These are phyloP conservation scores for Pleurotus eryngii DNA, from an alignment of 768 basidiomycete genomes.

Conservation along the genomic window DNA sequence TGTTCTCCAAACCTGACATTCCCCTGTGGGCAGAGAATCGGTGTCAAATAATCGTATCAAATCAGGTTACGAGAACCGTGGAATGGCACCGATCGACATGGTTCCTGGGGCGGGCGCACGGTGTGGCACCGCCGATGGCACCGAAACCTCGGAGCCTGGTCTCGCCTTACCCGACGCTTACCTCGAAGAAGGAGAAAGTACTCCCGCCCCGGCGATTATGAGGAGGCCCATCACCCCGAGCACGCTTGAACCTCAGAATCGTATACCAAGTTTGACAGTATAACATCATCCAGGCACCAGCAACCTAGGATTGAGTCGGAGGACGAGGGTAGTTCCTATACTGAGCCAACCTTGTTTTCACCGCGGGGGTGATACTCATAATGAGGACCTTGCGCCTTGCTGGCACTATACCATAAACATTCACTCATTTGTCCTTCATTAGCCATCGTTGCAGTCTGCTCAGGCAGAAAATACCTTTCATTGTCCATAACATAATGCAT, in stretches of 20 bases:
- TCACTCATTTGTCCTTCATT: background rate
- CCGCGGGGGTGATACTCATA: background rate
- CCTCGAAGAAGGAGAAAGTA: slow-evolving; percentile 38
- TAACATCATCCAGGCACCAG: slow-evolving; percentile 15
- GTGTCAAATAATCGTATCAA: slow-evolving; percentile 83
- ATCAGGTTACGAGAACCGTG: slow-evolving; percentile 63
- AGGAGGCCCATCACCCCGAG: slow-evolving; percentile 24
- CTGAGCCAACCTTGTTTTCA: background rate
- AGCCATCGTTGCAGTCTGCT: background rate
- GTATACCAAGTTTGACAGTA: slow-evolving; percentile 39
- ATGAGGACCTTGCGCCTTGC: background rate
- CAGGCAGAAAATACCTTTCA: background rate
- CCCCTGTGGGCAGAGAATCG: slow-evolving; percentile 52
- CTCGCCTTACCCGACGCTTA: slow-evolving; percentile 40
- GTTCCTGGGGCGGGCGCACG: slow-evolving; percentile 73
- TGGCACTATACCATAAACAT: background rate
- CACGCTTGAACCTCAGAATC: slow-evolving; percentile 31
- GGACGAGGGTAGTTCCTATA: too few species aligned
- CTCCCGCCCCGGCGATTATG: slow-evolving; percentile 19
- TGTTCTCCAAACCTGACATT: slow-evolving; percentile 8
- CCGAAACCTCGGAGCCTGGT: slow-evolving; percentile 54
- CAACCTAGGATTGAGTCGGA: too few species aligned
- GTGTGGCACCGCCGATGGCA: slow-evolving; percentile 59
- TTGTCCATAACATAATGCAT: too few species aligned
- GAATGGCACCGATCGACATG: slow-evolving; percentile 62